Conservation (phyloP, 2,329 filamentous ascomycete species). For the Trichoderma guizhouense region DNA sequence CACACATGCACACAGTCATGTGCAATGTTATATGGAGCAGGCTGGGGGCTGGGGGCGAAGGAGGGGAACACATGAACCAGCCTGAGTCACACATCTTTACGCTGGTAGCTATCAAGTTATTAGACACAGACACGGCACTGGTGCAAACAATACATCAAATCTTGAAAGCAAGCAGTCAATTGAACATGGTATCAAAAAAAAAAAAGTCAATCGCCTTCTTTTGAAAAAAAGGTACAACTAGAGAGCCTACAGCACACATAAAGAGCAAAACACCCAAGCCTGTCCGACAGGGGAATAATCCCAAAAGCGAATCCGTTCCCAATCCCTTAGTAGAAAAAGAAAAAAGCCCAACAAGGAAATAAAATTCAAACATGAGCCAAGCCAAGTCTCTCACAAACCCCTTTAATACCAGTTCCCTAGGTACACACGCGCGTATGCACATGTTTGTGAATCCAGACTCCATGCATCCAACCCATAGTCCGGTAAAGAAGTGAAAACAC, state of each 20-base stretch:
- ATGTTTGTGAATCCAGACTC: slow-evolving; percentile 29
- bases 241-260: background rate
- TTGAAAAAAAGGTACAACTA: background rate
- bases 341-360: background rate
- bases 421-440: slow-evolving; percentile 2
- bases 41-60: background rate
- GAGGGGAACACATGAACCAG: background rate
- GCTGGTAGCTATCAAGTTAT: background rate
- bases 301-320: slow-evolving; percentile 1
- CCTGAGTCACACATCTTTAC: background rate
- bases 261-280: background rate
- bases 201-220: background rate
- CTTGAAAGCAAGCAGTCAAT: background rate
- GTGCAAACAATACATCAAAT: background rate
- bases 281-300: background rate
- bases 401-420: slow-evolving; percentile 11
- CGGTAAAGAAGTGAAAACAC: slow-evolving; percentile 7
- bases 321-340: background rate
- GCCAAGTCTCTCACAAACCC: slow-evolving; percentile 1
- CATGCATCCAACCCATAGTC: slow-evolving; percentile 22
- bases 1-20: background rate
- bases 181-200: background rate
- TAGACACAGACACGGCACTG: background rate
- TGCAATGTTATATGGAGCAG: background rate
- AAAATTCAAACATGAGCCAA: slow-evolving; percentile 7